phyloP scores from a whole-genome alignment of 495 filamentous ascomycete genomes.

The Elasticomyces elasticus region DNA sequence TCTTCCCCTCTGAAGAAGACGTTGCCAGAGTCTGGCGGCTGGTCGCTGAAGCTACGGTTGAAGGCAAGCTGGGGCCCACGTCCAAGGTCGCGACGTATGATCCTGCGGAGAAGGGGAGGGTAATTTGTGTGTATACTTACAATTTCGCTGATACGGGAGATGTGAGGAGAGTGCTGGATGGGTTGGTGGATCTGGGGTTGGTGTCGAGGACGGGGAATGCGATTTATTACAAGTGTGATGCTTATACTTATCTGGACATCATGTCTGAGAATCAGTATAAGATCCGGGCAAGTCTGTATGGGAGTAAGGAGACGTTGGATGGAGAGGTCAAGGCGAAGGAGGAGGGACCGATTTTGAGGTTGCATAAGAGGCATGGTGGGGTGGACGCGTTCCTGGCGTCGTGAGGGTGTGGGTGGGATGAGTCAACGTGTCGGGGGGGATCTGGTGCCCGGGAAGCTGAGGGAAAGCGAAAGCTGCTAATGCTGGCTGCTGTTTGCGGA shows the following conservation, averaged over 20 bases:
- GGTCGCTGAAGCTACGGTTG: slow-evolving; percentile 52
- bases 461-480: too few species aligned
- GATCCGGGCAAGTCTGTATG: slow-evolving; percentile 52
- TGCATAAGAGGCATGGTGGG: background rate
- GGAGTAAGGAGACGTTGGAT: slow-evolving; percentile 33
- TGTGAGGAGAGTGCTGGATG: slow-evolving; percentile 53
- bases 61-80: slow-evolving; percentile 53
- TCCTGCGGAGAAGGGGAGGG: slow-evolving; percentile 28
- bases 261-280: slow-evolving; percentile 56
- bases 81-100: slow-evolving; percentile 61
- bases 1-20: slow-evolving; percentile 50
- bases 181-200: slow-evolving; percentile 50
- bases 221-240: slow-evolving; percentile 77
- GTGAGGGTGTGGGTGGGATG: background rate
- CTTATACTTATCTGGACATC: slow-evolving; percentile 62
- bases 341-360: slow-evolving; percentile 5
- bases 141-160: slow-evolving; percentile 62
- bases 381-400: background rate
- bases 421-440: too few species aligned
- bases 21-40: slow-evolving; percentile 54
- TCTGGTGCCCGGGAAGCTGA: too few species aligned
- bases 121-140: slow-evolving; percentile 69
- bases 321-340: slow-evolving; percentile 3
- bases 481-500: too few species aligned
- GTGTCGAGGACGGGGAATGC: slow-evolving; percentile 35